A percentile compares a stretch with the other conserved stretches of the same genome.
These are phyloP conservation scores for Chrysoporthe austroafricana DNA, from an alignment of 2,329 filamentous ascomycete genomes.

Conservation along the genomic window DNA sequence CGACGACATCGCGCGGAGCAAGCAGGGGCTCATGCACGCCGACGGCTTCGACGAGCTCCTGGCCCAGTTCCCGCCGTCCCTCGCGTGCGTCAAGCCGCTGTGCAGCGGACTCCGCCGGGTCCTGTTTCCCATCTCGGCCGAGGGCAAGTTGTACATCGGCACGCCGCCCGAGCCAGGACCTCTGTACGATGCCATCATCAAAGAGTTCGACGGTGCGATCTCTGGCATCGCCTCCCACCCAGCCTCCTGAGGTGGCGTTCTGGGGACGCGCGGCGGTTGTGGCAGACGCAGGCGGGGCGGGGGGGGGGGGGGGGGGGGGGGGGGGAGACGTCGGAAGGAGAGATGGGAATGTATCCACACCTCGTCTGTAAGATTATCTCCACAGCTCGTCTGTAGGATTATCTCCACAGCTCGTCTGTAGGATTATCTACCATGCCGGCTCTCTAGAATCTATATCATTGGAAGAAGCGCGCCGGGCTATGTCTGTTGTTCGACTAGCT, in stretches of 20 bases:
- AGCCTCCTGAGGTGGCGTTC: background rate
- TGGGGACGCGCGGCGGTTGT: background rate
- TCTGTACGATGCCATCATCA: background rate
- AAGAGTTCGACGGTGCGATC: background rate
- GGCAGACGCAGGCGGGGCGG: too few relatives aligned
- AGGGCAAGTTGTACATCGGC: background rate
- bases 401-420: too few relatives aligned
- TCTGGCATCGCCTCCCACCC: background rate
- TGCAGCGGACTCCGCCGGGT: background rate
- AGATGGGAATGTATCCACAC: too few relatives aligned
- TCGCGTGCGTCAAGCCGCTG: background rate
- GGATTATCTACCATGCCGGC: too few relatives aligned
- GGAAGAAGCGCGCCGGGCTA: too few relatives aligned
- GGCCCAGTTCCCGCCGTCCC: background rate
- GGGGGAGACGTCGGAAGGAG: too few relatives aligned
- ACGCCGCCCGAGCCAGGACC: background rate
- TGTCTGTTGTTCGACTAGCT: too few relatives aligned
- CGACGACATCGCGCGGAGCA: constrained; percentile 11
- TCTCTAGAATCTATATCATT: too few relatives aligned
- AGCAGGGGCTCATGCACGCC: background rate
- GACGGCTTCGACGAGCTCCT: background rate
- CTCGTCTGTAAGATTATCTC: too few relatives aligned
- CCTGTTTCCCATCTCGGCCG: background rate
- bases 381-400: too few relatives aligned
- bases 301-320: too few relatives aligned